Base-by-base conservation (phyloP, 148 eudicot species). In the Amaranthus cruentus region DNA sequence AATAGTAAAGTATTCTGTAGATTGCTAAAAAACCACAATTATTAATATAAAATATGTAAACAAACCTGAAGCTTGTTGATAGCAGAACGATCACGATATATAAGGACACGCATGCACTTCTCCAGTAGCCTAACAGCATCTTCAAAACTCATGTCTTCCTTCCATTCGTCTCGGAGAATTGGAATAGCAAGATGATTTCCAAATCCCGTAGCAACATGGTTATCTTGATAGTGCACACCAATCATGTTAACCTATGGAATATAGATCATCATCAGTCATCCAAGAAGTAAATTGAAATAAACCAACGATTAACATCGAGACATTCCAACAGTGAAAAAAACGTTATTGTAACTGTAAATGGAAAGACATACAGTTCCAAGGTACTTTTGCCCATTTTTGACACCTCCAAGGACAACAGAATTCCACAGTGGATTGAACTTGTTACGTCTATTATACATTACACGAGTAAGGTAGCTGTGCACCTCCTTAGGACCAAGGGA, bases 371-470 rank as follows among this genome's bases (percentile, higher is more conserved):
- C 98, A 77, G 83, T 88, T 87, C 98, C 97, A 62, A 94, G 96
- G 84, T 94, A 94, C 76, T 94, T 94, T 78, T 91, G 83, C 46
- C 93, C 98, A 75, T 89, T 94, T 79, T 94, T 94, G 59, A 94
- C 90, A 64, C 98, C 98, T 70, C 98, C 98, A 71, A 94, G 90
- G 73, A 94, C 93, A 82, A 94, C 86, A 65, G 98, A 91, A 80
- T 91, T 94, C 98, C 98, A 94, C 7, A 94, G 65, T 43, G 98
- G 98, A 78, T 91, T 82, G 77, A 91, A 91, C 82, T 94, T 94
- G 90, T 94, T 94, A 57, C 98, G 97, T 14, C 98, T 85, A 71
- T 91, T 94, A 81, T 94, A 91, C 98, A 94, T 94, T 62, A 91
- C 84, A 47, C 90, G 85, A 43, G 89, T 89, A 47, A 94, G 79